These are phyloP conservation scores for Ailanthus altissimus DNA, from an alignment of 345 rosid species.

Conservation along the genomic window DNA sequence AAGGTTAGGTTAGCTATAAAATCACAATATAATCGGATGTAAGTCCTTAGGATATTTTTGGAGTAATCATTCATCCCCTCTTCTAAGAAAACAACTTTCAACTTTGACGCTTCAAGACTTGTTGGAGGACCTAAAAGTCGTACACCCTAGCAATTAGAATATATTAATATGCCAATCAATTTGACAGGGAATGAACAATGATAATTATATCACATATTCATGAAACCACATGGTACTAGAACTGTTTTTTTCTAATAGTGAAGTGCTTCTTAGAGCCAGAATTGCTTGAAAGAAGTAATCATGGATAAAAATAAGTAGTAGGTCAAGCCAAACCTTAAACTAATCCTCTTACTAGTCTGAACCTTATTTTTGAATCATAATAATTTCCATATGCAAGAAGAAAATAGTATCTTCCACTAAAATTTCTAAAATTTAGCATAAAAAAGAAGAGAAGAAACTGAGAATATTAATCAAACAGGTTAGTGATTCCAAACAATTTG, in stretches of 20 bases:
- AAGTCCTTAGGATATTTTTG: conserved; percentile 64
- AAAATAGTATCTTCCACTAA: not conserved
- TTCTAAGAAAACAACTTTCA: conserved; percentile 58
- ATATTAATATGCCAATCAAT: conserved; percentile 14
- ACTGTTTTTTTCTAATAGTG: no score
- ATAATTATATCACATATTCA: not conserved
- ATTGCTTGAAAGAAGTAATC: no score
- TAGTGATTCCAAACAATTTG: not conserved
- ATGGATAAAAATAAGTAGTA: no score
- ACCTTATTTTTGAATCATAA: not conserved
- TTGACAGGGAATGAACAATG: conserved; percentile 3
- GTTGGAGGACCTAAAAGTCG: conserved; percentile 79
- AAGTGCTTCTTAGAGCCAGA: no score
- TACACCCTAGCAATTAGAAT: conserved; percentile 52
- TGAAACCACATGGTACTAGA: not conserved
- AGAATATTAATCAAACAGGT: not conserved
- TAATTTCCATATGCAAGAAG: not conserved
- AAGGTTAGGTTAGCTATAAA: conserved; percentile 84
- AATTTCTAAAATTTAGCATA: not conserved
- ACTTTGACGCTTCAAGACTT: conserved; percentile 79
- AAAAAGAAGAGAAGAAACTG: not conserved
- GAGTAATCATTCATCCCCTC: conserved; percentile 41
- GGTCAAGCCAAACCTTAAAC: not conserved
- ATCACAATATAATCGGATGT: conserved; percentile 88
- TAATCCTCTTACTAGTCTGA: not conserved